A percentile compares a stretch with the other conserved stretches of the same genome.
phyloP scores from a whole-genome alignment of 306 rosid genomes.

The Cicer bijugum region DNA sequence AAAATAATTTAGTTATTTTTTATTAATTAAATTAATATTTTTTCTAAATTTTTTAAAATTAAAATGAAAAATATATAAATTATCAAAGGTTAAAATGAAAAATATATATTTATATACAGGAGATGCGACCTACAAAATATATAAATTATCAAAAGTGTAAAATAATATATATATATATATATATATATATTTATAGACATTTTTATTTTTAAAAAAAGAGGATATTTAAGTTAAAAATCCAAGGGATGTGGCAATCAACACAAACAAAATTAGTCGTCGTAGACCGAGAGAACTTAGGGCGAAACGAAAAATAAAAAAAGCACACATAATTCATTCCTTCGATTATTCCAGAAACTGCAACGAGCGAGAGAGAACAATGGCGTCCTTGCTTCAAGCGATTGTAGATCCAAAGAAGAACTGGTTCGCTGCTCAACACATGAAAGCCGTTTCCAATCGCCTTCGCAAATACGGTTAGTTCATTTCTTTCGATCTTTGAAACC shows the following conservation, averaged over 20 bases:
- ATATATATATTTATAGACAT: too few species aligned
- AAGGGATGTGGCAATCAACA: background rate
- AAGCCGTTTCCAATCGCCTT: constrained; percentile 73
- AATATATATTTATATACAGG: too few species aligned
- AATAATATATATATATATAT: too few species aligned
- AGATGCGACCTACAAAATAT: too few species aligned
- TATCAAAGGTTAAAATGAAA: too few species aligned
- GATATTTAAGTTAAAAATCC: too few species aligned
- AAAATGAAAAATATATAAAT: too few species aligned
- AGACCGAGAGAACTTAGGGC: background rate
- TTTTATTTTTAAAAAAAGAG: too few species aligned
- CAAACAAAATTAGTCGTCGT: background rate
- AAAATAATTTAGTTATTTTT: too few species aligned
- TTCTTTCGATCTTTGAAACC: constrained; percentile 36
- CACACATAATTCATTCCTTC: constrained; percentile 1
- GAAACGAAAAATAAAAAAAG: background rate
- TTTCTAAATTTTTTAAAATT: too few species aligned
- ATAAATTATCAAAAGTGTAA: too few species aligned
- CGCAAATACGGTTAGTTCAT: constrained; percentile 62
- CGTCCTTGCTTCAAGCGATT: constrained; percentile 65
- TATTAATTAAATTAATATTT: too few species aligned
- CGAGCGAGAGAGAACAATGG: constrained; percentile 51
- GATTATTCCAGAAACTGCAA: constrained; percentile 24
- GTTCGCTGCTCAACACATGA: constrained; percentile 89
- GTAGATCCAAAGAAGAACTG: constrained; percentile 82